Percentiles rank a stretch among this genome's conserved stretches.
phyloP scores from a whole-genome alignment of 495 filamentous ascomycete species.

The Penicillium tannophilum region DNA sequence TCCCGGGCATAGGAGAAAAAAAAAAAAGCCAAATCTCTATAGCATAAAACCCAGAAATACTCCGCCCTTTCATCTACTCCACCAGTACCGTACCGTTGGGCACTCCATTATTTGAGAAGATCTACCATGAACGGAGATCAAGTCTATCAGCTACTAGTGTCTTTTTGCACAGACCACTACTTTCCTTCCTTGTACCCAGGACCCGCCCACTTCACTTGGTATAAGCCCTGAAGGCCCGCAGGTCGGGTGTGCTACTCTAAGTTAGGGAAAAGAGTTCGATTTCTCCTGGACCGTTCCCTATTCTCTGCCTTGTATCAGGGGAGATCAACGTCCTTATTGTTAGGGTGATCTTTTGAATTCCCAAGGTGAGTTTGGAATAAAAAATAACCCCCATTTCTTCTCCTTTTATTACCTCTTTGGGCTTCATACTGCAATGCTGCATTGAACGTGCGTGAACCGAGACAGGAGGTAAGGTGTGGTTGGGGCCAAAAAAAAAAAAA shows the following conservation, averaged over 20 bases:
- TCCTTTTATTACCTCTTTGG: neutral
- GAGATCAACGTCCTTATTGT: neutral
- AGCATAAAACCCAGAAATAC: slow-evolving; percentile 11
- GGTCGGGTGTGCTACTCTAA: slow-evolving; percentile 18
- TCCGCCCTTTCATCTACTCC: slow-evolving; percentile 9
- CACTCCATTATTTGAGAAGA: slow-evolving; percentile 27
- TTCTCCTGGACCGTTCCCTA: neutral
- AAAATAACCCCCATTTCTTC: neutral
- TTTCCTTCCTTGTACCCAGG: slow-evolving; percentile 19
- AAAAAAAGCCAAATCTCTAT: neutral
- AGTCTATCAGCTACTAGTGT: slow-evolving; percentile 47
- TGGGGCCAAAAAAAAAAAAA: neutral
- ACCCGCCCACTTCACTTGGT: slow-evolving; percentile 25
- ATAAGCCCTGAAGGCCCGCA: slow-evolving; percentile 35
- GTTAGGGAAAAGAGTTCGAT: neutral
- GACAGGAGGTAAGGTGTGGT: neutral
- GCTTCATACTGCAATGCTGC: neutral
- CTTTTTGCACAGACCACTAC: slow-evolving; percentile 41
- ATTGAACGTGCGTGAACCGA: slow-evolving; percentile 1
- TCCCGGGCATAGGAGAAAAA: neutral
- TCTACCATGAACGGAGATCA: slow-evolving; percentile 46
- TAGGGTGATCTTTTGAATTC: too few species aligned
- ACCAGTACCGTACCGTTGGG: slow-evolving; percentile 16
- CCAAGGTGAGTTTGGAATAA: neutral
- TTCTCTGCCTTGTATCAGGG: neutral